Base-by-base conservation (phyloP, 805 yeast genomes). In the Cephaloascus albidus region DNA sequence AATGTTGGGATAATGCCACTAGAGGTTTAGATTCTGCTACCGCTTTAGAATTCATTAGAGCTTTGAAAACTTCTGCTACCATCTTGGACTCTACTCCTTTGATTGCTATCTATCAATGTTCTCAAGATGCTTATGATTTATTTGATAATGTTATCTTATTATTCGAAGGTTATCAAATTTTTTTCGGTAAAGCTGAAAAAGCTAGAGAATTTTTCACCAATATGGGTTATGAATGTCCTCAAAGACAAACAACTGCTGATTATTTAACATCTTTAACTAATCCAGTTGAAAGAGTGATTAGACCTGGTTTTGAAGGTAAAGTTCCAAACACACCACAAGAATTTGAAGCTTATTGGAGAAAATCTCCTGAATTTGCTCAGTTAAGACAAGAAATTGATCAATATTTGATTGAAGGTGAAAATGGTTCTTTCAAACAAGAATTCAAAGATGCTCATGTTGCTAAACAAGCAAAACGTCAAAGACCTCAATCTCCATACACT, bases 11-110 rank as follows among this genome's bases (percentile, higher is more conserved):
- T 65, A 78, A 79, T 52, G 73, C 83, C 14, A 79, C 85, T 18
- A 74, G 85, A 65, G 85, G 85, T 54, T 70, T 79, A 48, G 85
- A 79, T 61, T 65, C 85, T 8, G 83, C 85, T 20, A 78, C 84
- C 36, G 85, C 85, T 26, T 62, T 76, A 50, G 83, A 78, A 51
- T 78, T 79, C 49, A 67, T 75, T 43, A 62, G 71, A 46, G 78
- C 80, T 19, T 62, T 79, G 47, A 76, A 73, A 53, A 63, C 76
- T 2, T 66, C 78, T 3, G 78, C 83, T n/a, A 50, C 61, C 27
- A 57, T 77, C 26, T 50, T 65, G 34, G 65, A 68, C 10, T 62
- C 68, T 14, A 67, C 82, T 4, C 75, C 82, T 4, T 55, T 78
- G 39, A 72, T 81, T 42, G 80, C 85, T 28, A 76, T 80, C 35